Evolutionary conservation across 495 filamentous ascomycete species (phyloP).

Genomic region (Neurospora sp.): DNA sequence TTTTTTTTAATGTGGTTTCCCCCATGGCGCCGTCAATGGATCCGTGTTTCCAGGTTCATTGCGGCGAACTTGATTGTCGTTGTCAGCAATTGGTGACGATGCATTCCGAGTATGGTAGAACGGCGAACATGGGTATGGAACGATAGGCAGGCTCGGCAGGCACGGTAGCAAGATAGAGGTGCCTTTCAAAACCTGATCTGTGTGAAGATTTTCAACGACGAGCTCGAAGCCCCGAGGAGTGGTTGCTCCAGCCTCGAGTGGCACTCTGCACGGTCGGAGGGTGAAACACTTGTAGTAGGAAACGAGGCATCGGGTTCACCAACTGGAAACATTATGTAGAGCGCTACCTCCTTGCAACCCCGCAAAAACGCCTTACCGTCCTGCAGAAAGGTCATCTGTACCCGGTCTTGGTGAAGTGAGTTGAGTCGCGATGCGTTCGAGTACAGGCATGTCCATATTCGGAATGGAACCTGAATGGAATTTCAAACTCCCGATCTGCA

Average conservation of each 20-base stretch:
- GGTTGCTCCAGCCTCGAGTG: neutral
- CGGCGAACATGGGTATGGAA: neutral
- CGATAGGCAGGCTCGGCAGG: neutral
- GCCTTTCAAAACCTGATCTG: neutral
- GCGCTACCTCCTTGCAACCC: neutral
- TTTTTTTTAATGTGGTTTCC: neutral
- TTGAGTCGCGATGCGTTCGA: neutral
- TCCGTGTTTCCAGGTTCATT: neutral
- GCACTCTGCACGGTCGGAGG: neutral
- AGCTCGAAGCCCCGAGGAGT: neutral
- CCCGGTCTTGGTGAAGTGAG: neutral
- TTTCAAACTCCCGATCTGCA: neutral
- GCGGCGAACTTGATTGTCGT: neutral
- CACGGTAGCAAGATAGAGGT: neutral
- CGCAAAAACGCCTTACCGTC: neutral
- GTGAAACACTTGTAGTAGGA: neutral
- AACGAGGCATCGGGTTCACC: neutral
- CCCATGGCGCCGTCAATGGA: neutral
- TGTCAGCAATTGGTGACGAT: neutral
- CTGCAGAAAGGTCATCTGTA: neutral
- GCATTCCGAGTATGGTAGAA: neutral
- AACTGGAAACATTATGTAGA: neutral
- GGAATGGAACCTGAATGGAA: neutral
- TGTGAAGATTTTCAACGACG: neutral
- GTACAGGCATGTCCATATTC: neutral